A percentile compares a stretch with the other conserved stretches of the same genome.
Evolutionary conservation across 148 eudicot species (phyloP).

Genomic region (Linanthus parryae): DNA sequence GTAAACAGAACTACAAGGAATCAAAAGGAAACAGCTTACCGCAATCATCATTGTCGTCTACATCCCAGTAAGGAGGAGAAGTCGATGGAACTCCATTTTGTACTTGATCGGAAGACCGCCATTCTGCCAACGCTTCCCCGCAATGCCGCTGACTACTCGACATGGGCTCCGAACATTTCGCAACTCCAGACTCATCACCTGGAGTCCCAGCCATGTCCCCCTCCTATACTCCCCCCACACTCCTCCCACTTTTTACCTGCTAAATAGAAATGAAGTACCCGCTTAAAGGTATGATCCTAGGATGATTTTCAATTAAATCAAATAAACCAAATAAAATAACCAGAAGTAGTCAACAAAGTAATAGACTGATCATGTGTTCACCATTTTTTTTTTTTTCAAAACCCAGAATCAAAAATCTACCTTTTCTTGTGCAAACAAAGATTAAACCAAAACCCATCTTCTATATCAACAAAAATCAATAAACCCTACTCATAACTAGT

Average conservation of each 20-base stretch:
- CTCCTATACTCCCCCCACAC: conserved; percentile 27
- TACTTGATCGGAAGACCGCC: conserved; percentile 86
- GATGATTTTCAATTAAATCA: too few species aligned
- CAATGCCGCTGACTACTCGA: conserved; percentile 52
- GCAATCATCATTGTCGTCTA: conserved; percentile 68
- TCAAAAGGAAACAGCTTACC: conserved; percentile 18
- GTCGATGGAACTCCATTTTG: conserved; percentile 83
- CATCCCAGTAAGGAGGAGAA: conserved; percentile 93
- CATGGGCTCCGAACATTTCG: conserved; percentile 46
- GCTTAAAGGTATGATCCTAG: too few species aligned
- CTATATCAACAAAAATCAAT: conserved; percentile 4
- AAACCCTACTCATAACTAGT: conserved; percentile 32
- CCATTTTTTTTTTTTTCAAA: neutral
- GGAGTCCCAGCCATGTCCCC: conserved; percentile 63
- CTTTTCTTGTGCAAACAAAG: too few species aligned
- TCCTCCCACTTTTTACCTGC: conserved; percentile 36
- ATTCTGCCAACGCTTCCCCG: conserved; percentile 69
- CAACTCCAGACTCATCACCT: conserved; percentile 55
- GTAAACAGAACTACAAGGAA: neutral
- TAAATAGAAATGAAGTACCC: conserved; percentile 11
- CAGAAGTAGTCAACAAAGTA: too few species aligned
- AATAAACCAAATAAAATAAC: too few species aligned
- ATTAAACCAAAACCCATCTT: neutral
- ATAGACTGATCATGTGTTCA: too few species aligned
- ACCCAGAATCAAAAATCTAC: conserved; percentile 2